These are phyloP conservation scores for Fusarium proliferatum DNA, from an alignment of 2,329 filamentous ascomycete genomes.

Conservation along the genomic window DNA sequence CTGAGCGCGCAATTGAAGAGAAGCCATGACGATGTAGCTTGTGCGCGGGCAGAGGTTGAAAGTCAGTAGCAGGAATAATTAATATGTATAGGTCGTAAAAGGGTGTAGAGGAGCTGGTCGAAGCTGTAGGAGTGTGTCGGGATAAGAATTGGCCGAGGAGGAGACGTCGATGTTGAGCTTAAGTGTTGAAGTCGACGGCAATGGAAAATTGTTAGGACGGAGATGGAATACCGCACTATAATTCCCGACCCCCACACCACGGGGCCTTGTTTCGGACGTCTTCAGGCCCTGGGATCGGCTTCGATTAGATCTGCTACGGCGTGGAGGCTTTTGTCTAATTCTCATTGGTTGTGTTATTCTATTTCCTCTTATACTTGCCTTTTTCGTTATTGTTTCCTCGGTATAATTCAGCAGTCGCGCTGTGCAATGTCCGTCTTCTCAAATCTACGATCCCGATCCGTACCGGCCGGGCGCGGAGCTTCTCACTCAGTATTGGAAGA, in stretches of 20 bases:
- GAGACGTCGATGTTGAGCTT: slow-evolving; percentile 27
- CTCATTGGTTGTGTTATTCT: background rate
- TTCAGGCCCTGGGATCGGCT: slow-evolving; percentile 6
- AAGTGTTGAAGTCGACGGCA: slow-evolving; percentile 38
- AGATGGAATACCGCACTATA: slow-evolving; percentile 44
- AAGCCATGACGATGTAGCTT: slow-evolving; percentile 42
- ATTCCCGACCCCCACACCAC: slow-evolving; percentile 36
- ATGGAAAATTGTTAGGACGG: slow-evolving; percentile 45
- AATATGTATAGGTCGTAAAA: background rate
- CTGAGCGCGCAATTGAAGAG: slow-evolving; percentile 49
- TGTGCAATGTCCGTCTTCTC: slow-evolving; percentile 17
- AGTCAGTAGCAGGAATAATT: slow-evolving; percentile 18
- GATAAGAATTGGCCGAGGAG: slow-evolving; percentile 10
- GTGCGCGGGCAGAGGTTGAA: slow-evolving; percentile 5
- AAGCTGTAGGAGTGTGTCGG: background rate
- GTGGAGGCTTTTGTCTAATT: background rate
- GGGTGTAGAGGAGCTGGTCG: background rate
- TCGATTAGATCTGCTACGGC: slow-evolving; percentile 13
- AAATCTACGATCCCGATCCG: background rate
- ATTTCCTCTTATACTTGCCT: background rate
- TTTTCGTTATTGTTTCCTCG: background rate
- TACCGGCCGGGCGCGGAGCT: slow-evolving; percentile 4
- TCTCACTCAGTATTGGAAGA: background rate
- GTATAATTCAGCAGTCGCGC: background rate
- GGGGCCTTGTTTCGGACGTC: slow-evolving; percentile 15